Percentiles rank a stretch among this genome's conserved stretches.
Evolutionary conservation across 169 alveolate genomes (phyloP).

Genomic region (Theileria equi): DNA sequence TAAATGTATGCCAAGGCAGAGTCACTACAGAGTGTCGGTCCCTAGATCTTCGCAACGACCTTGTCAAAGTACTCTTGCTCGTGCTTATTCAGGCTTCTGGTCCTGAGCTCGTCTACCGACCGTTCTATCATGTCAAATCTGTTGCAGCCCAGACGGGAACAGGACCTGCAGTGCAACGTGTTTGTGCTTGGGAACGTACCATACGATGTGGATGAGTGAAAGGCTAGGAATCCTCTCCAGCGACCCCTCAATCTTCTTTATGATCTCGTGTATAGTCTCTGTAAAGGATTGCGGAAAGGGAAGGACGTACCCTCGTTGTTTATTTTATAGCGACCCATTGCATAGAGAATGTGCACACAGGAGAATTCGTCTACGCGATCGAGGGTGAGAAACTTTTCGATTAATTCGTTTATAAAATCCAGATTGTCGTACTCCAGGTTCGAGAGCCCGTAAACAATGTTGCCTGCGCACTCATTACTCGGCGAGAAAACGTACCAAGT

Average conservation of each 20-base stretch:
- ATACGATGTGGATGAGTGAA: constrained; percentile 53
- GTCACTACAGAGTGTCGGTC: neutral
- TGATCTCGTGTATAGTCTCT: constrained; percentile 12
- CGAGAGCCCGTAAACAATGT: constrained; percentile 51
- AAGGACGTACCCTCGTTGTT: constrained; percentile 24
- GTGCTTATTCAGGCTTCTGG: constrained; percentile 10
- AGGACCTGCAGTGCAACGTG: constrained; percentile 21
- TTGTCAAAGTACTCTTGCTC: constrained; percentile 43
- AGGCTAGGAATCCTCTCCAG: constrained; percentile 50
- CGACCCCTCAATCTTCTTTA: constrained; percentile 16
- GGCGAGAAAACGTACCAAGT: constrained; percentile 21
- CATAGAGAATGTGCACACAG: constrained; percentile 52
- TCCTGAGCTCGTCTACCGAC: constrained; percentile 44
- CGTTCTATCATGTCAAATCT: constrained; percentile 18
- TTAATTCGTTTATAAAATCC: constrained; percentile 6
- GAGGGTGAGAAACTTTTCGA: constrained; percentile 25
- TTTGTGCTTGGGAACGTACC: constrained; percentile 9
- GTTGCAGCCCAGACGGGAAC: constrained; percentile 19
- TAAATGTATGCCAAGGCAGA: neutral
- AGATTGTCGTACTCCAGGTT: constrained; percentile 34
- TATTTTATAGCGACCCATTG: constrained; percentile 31
- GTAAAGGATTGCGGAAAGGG: neutral
- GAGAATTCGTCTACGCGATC: constrained; percentile 41
- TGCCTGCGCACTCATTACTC: constrained; percentile 16
- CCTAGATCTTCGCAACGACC: constrained; percentile 15